Conservation (phyloP, 2,329 filamentous ascomycete genomes). For the Fusarium sp. region DNA sequence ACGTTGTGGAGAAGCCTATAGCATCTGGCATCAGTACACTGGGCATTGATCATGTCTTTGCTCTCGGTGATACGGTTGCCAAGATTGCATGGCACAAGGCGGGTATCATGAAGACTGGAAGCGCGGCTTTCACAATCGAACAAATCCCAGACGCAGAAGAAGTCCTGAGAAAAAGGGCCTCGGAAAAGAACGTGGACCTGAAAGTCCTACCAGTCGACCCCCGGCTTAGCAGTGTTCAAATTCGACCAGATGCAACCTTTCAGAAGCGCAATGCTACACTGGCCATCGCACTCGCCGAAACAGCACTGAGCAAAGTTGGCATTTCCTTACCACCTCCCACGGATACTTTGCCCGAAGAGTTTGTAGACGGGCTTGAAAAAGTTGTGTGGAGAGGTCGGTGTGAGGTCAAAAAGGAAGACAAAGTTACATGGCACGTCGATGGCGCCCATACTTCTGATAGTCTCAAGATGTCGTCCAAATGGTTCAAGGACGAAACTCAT, state of each 20-base stretch:
- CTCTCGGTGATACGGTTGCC: slow-evolving; percentile 69
- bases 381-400: slow-evolving; percentile 85
- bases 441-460: slow-evolving; percentile 94
- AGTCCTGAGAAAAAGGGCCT: slow-evolving; percentile 61
- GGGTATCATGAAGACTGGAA: slow-evolving; percentile 72
- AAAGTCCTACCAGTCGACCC: slow-evolving; percentile 57
- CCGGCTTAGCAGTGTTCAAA: slow-evolving; percentile 56
- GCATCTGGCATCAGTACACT: slow-evolving; percentile 71
- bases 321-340: slow-evolving; percentile 40
- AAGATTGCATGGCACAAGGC: slow-evolving; percentile 80
- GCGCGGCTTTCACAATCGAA: slow-evolving; percentile 65
- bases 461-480: slow-evolving; percentile 80
- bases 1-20: slow-evolving; percentile 66
- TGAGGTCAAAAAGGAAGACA: slow-evolving; percentile 63
- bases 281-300: slow-evolving; percentile 62
- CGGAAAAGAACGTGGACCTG: slow-evolving; percentile 60
- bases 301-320: slow-evolving; percentile 58
- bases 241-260: slow-evolving; percentile 64
- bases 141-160: slow-evolving; percentile 58
- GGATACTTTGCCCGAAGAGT: slow-evolving; percentile 65
- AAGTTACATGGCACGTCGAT: slow-evolving; percentile 85
- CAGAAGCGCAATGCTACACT: slow-evolving; percentile 68
- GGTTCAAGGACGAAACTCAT: slow-evolving; percentile 73
- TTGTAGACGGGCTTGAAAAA: slow-evolving; percentile 77
- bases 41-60: slow-evolving; percentile 73